These are phyloP conservation scores for Globisporangium iwayamae DNA, from an alignment of 352 stramenopile species.

Conservation along the genomic window DNA sequence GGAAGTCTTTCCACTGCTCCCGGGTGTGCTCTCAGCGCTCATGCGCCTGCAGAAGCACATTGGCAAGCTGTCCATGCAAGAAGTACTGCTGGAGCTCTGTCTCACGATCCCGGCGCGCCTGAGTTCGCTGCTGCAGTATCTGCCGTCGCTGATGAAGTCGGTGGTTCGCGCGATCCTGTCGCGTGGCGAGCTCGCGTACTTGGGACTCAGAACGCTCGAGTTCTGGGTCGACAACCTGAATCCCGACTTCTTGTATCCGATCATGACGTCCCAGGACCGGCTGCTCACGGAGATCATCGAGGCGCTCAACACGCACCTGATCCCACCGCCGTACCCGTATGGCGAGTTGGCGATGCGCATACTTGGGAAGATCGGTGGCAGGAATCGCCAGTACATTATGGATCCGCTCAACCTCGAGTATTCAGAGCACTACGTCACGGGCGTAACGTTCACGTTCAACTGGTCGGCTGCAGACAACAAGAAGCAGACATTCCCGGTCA, in stretches of 20 bases:
- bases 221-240: slow-evolving; percentile 99
- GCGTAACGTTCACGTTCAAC: slow-evolving; percentile 49
- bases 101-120: slow-evolving; percentile 95
- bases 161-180: slow-evolving; percentile 94
- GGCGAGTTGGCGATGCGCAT: slow-evolving; percentile 95
- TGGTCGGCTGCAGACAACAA: slow-evolving; percentile 30
- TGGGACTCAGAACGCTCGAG: slow-evolving; percentile 95
- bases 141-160: slow-evolving; percentile 95
- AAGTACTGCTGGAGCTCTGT: slow-evolving; percentile 94
- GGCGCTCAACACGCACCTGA: slow-evolving; percentile 93
- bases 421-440: slow-evolving; percentile 36
- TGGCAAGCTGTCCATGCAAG: slow-evolving; percentile 78
- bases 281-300: slow-evolving; percentile 94
- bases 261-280: slow-evolving; percentile 88
- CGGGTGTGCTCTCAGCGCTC: slow-evolving; percentile 91
- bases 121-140: slow-evolving; percentile 95
- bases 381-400: slow-evolving; percentile 89
- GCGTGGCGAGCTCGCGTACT: slow-evolving; percentile 93
- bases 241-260: slow-evolving; percentile 94
- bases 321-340: slow-evolving; percentile 96
- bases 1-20: slow-evolving; percentile 93
- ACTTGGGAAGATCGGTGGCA: slow-evolving; percentile 96
- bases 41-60: slow-evolving; percentile 92
- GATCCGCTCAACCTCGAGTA: slow-evolving; percentile 71
- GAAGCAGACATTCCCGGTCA: slow-evolving; percentile 31